phyloP scores from a whole-genome alignment of 805 yeast species.

The Teunomyces barrocoloradensis region DNA sequence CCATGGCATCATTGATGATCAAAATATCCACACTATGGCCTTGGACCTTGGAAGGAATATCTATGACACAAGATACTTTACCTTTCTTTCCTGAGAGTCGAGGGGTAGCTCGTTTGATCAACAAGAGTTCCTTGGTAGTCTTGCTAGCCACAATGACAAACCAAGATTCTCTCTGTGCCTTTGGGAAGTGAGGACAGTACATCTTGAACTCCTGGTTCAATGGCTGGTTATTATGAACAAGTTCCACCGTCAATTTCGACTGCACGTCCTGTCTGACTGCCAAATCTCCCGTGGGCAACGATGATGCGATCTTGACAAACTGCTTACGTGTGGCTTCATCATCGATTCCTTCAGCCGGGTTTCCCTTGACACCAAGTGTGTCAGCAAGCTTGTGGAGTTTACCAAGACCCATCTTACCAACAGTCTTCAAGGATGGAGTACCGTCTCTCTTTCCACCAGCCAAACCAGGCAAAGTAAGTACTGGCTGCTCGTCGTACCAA shows the following conservation, averaged over 20 bases:
- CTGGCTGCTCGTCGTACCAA: slow-evolving; percentile 81
- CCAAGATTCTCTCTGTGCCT: slow-evolving; percentile 93
- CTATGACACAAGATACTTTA: slow-evolving; percentile 42
- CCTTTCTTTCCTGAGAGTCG: slow-evolving; percentile 36
- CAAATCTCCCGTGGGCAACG: slow-evolving; percentile 61
- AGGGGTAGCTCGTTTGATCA: slow-evolving; percentile 78
- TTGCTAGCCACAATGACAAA: slow-evolving; percentile 62
- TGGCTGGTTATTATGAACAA: slow-evolving; percentile 54
- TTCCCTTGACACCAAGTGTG: slow-evolving; percentile 34
- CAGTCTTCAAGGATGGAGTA: slow-evolving; percentile 28
- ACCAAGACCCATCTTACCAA: slow-evolving; percentile 43
- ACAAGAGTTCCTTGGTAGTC: slow-evolving; percentile 50
- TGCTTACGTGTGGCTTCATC: slow-evolving; percentile 28
- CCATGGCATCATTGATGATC: slow-evolving; percentile 66
- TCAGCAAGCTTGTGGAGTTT: slow-evolving; percentile 34
- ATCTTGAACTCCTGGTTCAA: slow-evolving; percentile 60
- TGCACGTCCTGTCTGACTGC: slow-evolving; percentile 34
- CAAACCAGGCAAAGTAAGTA: slow-evolving; percentile 54
- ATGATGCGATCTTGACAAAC: slow-evolving; percentile 52
- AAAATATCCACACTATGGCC: slow-evolving; percentile 48
- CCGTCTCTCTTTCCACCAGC: not conserved
- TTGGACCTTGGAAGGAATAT: slow-evolving; percentile 47
- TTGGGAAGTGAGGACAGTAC: slow-evolving; percentile 80
- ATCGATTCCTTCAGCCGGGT: slow-evolving; percentile 23
- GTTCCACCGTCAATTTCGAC: slow-evolving; percentile 39